Conservation (phyloP, 208 protist species). For the Leishmania major region DNA sequence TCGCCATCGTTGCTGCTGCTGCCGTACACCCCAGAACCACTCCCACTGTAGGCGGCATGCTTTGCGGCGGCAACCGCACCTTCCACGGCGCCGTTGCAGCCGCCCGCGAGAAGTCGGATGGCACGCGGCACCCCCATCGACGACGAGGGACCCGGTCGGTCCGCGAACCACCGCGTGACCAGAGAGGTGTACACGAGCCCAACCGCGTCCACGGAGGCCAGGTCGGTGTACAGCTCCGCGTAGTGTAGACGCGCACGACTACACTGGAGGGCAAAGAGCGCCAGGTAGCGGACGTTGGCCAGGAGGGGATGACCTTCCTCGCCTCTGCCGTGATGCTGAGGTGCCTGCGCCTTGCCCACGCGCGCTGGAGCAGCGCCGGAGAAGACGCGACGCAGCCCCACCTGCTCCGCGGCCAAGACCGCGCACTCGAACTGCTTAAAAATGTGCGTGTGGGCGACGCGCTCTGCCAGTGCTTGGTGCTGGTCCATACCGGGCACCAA, state of each 20-base stretch:
- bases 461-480: conserved; percentile 39
- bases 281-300: conserved; percentile 11
- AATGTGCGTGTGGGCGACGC: conserved; percentile 51
- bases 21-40: background rate
- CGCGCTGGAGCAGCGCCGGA: conserved; percentile 12
- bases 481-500: conserved; percentile 50
- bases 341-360: background rate
- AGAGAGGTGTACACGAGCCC: conserved; percentile 19
- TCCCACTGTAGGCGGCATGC: background rate
- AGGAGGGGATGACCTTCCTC: conserved; percentile 3
- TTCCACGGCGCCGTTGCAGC: background rate
- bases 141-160: background rate
- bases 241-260: conserved; percentile 33
- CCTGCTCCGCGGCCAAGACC: conserved; percentile 46
- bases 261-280: conserved; percentile 17
- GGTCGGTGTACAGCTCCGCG: conserved; percentile 55
- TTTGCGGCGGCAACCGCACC: background rate
- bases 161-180: conserved; percentile 22
- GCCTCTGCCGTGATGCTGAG: background rate
- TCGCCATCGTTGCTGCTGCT: background rate
- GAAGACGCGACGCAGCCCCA: conserved; percentile 47
- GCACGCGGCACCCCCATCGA: background rate
- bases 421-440: conserved; percentile 56
- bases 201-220: conserved; percentile 20
- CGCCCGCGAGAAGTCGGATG: conserved; percentile 22